Conservation (phyloP, 805 yeast genomes). For the Lachancea mirantina region DNA sequence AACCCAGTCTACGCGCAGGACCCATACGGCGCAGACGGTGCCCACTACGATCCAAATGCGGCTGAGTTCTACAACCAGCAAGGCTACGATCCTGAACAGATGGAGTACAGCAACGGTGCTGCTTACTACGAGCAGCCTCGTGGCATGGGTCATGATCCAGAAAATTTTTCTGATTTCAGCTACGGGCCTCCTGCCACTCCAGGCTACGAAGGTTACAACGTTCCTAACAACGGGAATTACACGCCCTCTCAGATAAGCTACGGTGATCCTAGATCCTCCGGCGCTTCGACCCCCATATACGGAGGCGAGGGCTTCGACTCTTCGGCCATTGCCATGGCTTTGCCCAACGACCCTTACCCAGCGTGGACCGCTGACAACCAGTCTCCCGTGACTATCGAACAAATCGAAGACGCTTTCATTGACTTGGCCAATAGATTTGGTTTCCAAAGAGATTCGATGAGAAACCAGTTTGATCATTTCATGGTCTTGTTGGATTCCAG, state of each 20-base stretch:
- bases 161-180: slow-evolving; percentile 61
- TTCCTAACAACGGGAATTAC: slow-evolving; percentile 63
- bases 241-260: slow-evolving; percentile 85
- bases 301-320: slow-evolving; percentile 57
- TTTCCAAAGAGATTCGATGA: slow-evolving; percentile 88
- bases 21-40: slow-evolving; percentile 32
- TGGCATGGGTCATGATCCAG: slow-evolving; percentile 43
- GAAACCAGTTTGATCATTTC: slow-evolving; percentile 83
- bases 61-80: slow-evolving; percentile 37
- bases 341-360: slow-evolving; percentile 92
- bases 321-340: slow-evolving; percentile 54
- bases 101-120: slow-evolving; percentile 33
- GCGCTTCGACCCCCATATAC: slow-evolving; percentile 90
- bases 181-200: slow-evolving; percentile 52
- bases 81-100: slow-evolving; percentile 40
- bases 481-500: slow-evolving; percentile 79
- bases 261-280: slow-evolving; percentile 77
- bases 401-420: slow-evolving; percentile 79
- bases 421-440: slow-evolving; percentile 80
- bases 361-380: slow-evolving; percentile 98
- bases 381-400: slow-evolving; percentile 77
- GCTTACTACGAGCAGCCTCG: slow-evolving; percentile 50
- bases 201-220: slow-evolving; percentile 49
- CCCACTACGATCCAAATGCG: slow-evolving; percentile 31
- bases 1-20: slow-evolving; percentile 35